phyloP scores from a whole-genome alignment of 352 stramenopile species.

The Pythium coloratum region DNA sequence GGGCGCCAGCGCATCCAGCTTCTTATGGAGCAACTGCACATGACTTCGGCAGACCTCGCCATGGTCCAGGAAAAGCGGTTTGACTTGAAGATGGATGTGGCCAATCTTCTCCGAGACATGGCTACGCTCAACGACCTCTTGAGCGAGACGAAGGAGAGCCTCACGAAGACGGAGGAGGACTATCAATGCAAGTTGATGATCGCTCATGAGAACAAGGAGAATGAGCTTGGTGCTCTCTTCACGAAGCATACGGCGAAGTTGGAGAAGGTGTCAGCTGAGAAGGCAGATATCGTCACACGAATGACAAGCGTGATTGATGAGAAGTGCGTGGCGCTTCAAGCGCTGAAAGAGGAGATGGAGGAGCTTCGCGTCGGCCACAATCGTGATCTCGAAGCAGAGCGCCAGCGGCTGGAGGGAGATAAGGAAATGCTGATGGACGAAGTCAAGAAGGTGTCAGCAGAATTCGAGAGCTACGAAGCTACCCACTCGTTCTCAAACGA shows the following conservation, averaged over 20 bases:
- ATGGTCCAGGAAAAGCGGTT: neutral
- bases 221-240: neutral
- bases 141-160: neutral
- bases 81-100: neutral
- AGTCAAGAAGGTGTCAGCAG: neutral
- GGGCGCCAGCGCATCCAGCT: neutral
- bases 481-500: slow-evolving; percentile 13
- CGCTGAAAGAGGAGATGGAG: slow-evolving; percentile 29
- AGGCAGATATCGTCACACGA: slow-evolving; percentile 27
- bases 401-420: slow-evolving; percentile 1
- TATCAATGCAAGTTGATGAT: neutral
- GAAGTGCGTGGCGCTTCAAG: slow-evolving; percentile 39
- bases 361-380: slow-evolving; percentile 9
- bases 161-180: neutral
- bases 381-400: neutral
- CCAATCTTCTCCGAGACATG: neutral
- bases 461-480: slow-evolving; percentile 5
- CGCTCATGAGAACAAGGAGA: neutral
- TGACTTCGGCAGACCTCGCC: slow-evolving; percentile 6
- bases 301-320: slow-evolving; percentile 44
- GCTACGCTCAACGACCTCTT: neutral
- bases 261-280: slow-evolving; percentile 12
- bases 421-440: neutral
- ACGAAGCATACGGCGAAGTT: slow-evolving; percentile 9
- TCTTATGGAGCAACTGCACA: slow-evolving; percentile 7